Percentiles rank a stretch among this genome's conserved stretches.
phyloP scores from a whole-genome alignment of 352 stramenopile species.

The Phytophthora pseudosyringae region DNA sequence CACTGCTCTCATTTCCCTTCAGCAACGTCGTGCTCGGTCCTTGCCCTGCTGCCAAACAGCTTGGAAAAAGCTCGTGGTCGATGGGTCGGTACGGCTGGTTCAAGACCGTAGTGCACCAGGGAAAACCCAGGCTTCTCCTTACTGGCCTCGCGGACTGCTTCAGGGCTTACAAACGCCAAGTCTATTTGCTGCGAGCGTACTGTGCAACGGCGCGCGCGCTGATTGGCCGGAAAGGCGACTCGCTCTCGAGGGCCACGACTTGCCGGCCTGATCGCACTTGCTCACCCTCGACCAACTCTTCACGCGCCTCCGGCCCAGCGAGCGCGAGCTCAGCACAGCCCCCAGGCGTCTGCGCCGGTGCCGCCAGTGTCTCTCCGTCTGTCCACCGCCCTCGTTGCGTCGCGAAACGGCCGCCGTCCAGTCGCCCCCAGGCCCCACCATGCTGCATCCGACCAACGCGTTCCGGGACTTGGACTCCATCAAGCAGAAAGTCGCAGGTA shows the following conservation, averaged over 20 bases:
- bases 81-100: too few relatives aligned
- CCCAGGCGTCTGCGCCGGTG: conserved; percentile 30
- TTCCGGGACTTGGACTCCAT: conserved; percentile 67
- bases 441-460: conserved; percentile 65
- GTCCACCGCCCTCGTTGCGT: not conserved
- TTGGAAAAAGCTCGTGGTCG: too few relatives aligned
- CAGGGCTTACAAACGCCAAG: conserved; percentile 18
- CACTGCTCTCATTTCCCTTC: too few relatives aligned
- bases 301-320: conserved; percentile 26
- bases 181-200: conserved; percentile 29
- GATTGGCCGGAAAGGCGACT: conserved; percentile 28
- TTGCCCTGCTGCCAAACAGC: too few relatives aligned
- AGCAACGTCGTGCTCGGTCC: too few relatives aligned
- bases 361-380: not conserved
- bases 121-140: conserved; percentile 15
- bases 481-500: conserved; percentile 61
- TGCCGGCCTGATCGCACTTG: conserved; percentile 17
- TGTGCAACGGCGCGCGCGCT: not conserved
- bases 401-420: conserved; percentile 18
- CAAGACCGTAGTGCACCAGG: not conserved
- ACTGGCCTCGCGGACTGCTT: conserved; percentile 27
- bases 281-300: conserved; percentile 13
- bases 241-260: conserved; percentile 11
- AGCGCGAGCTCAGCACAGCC: conserved; percentile 41
- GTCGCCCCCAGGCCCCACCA: conserved; percentile 18